Evolutionary conservation across 1,284 basidiomycete species (phyloP), one percentile per base, ranked within the genome.

Genomic region (Ganoderma boninense): DNA sequence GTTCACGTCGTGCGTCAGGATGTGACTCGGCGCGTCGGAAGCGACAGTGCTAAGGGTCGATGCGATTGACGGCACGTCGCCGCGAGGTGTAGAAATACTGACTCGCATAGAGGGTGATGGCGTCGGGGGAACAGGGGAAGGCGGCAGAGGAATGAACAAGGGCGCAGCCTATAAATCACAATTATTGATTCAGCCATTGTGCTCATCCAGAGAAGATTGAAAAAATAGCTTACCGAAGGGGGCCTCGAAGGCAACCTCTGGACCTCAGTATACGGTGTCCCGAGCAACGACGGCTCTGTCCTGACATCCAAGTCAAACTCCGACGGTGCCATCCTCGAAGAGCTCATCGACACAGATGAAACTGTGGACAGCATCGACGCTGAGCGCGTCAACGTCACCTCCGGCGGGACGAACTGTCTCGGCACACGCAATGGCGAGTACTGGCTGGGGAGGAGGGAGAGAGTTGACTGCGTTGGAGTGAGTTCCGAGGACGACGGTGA

Each of bases 1-100:
- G 73, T 91, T 89, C 32, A 95, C 84, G 74, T 94, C 92, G n/a
- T 87, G 84, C 4, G 86, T 87, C 63, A 92, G 78, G 69, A 84
- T 87, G 78, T 79, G 85, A 75, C 79, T 83, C 72, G 77, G 73
- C 14, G 75, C 77, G 26, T 81, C 79, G 4, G 84, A 85, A 11
- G 83, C 80, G 26, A 87, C 79, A 0, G 91, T 92, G 60, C 85
- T 82, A n/a, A 91, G 75, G 61, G 80, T 84, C 1, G 87, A 86
- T 65, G 84, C 85, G 29, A 89, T 87, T 0, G 92, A 92, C 1
- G 88, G 89, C 0, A 78, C 81, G 69, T 87, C 85, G 16, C 87
- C 87, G n/a, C 85, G 84, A 2, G 90, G 92, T 0, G 92, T 93
- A 1, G 86, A 87, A 29, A 92, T 74, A 68, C 89, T 92, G 68